Evolutionary conservation across 345 rosid genomes (phyloP), one percentile per base, ranked within the genome.

Genomic region (Iberis pinnata): DNA sequence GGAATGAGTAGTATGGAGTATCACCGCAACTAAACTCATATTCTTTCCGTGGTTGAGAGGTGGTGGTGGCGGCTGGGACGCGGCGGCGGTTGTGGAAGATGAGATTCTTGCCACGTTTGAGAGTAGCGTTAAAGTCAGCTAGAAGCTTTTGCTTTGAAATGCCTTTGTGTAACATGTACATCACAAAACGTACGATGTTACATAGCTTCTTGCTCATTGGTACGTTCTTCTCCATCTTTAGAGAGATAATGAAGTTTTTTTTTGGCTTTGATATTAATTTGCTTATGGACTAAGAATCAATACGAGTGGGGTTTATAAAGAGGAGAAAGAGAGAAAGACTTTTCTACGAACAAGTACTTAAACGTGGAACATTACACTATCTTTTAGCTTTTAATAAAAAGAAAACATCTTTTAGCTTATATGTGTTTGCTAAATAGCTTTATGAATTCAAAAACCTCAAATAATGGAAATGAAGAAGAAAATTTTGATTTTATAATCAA

Each of bases 11-110:
- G 56, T 59, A 67, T 13, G 98, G 96, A 47, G 89, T 90, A 80
- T 73, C 78, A 72, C 78, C 82, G 78, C 95, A 90, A 84, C 98
- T 84, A 82, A 90, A 87, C 77, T 90, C 96, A 65, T 90, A 90
- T 52, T 84, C 95, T 6, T 53, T 49, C 14, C 29, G 37, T 8
- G 36, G 16, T 0, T 43, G 49, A 13, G 22, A 64, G 54, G 5
- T 8, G 8, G 38, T 2, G 41, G 43, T 0, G 35, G 56, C 3
- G 24, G 71, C 15, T 24, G 60, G 51, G 47, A 41, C 53, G 50
- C 61, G 62, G 70, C 63, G 70, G 53, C 72, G 70, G 74, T 74
- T 74, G 72, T 68, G 72, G 84, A 73, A 77, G 56, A 86, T 74
- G 68, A 86, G 83, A 65, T 77, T 79, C 70, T 87, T 84, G 73